phyloP scores from a whole-genome alignment of 208 protist species.

The Leishmania turanica region DNA sequence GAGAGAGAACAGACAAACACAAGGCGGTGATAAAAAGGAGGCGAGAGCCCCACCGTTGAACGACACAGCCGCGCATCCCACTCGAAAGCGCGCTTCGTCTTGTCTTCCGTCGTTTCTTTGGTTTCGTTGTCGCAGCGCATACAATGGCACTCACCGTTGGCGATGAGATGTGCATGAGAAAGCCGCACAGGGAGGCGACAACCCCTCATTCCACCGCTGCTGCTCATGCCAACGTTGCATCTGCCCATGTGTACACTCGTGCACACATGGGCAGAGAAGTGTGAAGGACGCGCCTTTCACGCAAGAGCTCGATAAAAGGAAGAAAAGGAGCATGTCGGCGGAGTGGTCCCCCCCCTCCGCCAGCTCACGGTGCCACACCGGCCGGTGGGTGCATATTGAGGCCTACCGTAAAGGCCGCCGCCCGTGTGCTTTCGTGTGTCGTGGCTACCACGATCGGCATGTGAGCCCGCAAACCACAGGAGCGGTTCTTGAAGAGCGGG shows the following conservation, averaged over 20 bases:
- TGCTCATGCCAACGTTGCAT: neutral
- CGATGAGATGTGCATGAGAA: neutral
- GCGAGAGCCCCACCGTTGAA: neutral
- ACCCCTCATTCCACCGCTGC: neutral
- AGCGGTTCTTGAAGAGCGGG: conserved; percentile 60
- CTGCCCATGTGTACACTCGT: neutral
- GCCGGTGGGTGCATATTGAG: conserved; percentile 66
- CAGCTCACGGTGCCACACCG: conserved; percentile 8
- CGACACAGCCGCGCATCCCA: neutral
- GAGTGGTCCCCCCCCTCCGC: too few relatives aligned
- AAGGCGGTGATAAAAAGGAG: neutral
- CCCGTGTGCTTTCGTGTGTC: conserved; percentile 46
- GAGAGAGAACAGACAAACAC: neutral
- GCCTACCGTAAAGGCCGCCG: conserved; percentile 57
- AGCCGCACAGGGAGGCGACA: neutral
- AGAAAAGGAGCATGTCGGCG: neutral
- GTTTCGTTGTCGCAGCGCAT: neutral
- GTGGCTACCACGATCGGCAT: conserved; percentile 65
- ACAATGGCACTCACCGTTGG: neutral
- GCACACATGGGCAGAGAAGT: neutral
- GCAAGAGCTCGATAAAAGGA: neutral
- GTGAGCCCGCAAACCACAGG: conserved; percentile 43
- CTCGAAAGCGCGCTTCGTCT: neutral
- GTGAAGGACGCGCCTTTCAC: neutral
- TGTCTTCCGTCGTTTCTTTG: neutral